These are phyloP conservation scores for Eimeria falciformis DNA, from an alignment of 169 alveolate genomes.

Conservation along the genomic window DNA sequence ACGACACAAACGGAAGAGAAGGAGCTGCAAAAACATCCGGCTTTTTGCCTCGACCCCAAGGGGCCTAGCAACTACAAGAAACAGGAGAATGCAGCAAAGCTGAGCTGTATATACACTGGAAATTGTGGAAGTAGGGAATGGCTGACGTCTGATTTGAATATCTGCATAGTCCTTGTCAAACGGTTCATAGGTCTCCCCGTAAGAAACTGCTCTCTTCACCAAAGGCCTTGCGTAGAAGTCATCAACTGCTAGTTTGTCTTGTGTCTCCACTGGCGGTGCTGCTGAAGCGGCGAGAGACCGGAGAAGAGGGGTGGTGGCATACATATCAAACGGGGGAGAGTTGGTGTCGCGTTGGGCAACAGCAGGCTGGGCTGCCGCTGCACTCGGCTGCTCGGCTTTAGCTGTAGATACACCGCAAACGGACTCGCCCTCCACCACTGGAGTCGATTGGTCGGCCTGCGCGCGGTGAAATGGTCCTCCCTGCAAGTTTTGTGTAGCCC, in stretches of 20 bases:
- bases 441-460: no score
- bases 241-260: constrained; percentile 47
- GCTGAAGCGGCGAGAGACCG: constrained; percentile 63
- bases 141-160: constrained; percentile 48
- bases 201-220: neutral
- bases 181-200: constrained; percentile 42
- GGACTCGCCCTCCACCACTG: no score
- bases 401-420: neutral
- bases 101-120: neutral
- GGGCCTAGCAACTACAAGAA: no score
- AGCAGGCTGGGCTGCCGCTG: neutral
- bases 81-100: no score
- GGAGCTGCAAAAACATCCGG: no score
- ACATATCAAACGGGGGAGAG: neutral
- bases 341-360: neutral
- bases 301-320: constrained; percentile 50
- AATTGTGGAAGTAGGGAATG: neutral
- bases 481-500: no score
- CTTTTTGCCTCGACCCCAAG: no score
- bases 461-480: no score
- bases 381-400: neutral
- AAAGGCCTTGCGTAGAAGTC: constrained; percentile 48
- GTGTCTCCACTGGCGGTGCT: constrained; percentile 43
- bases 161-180: constrained; percentile 51
- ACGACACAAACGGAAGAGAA: no score